Conservation (phyloP, 352 stramenopile genomes). For the Aphanomyces cochlioides region DNA sequence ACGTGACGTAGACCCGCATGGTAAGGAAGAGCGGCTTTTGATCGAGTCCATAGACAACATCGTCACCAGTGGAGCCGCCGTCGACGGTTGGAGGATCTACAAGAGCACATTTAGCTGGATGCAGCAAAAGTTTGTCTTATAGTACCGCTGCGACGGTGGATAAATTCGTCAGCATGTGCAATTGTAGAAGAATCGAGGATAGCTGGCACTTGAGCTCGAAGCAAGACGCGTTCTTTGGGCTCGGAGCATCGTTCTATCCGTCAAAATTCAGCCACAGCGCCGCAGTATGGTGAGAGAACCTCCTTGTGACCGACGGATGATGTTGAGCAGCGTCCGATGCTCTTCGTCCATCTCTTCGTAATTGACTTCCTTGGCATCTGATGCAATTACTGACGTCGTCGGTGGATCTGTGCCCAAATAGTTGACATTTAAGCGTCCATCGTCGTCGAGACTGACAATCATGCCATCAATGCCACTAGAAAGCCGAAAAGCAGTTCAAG, state of each 20-base stretch:
- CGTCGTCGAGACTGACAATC: conserved; percentile 72
- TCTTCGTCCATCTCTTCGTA: conserved; percentile 91
- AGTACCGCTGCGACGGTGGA: conserved; percentile 34
- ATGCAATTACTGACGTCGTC: conserved; percentile 52
- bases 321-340: conserved; percentile 78
- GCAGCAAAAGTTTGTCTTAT: not conserved
- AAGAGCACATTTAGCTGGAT: not conserved
- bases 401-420: conserved; percentile 89
- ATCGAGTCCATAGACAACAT: conserved; percentile 6
- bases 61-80: not conserved
- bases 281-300: not conserved
- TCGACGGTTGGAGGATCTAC: conserved; percentile 13
- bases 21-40: conserved; percentile 50
- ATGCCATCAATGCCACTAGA: conserved; percentile 56
- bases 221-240: conserved; percentile 66
- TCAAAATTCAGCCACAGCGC: not conserved
- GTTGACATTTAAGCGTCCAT: conserved; percentile 70
- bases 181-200: conserved; percentile 48
- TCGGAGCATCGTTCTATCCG: conserved; percentile 50
- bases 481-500: not conserved
- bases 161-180: conserved; percentile 43
- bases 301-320: conserved; percentile 75
- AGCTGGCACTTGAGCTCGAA: conserved; percentile 65
- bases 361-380: conserved; percentile 79
- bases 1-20: conserved; percentile 81